phyloP scores from a whole-genome alignment of 2,329 filamentous ascomycete species.

The Diaporthe australafricana region DNA sequence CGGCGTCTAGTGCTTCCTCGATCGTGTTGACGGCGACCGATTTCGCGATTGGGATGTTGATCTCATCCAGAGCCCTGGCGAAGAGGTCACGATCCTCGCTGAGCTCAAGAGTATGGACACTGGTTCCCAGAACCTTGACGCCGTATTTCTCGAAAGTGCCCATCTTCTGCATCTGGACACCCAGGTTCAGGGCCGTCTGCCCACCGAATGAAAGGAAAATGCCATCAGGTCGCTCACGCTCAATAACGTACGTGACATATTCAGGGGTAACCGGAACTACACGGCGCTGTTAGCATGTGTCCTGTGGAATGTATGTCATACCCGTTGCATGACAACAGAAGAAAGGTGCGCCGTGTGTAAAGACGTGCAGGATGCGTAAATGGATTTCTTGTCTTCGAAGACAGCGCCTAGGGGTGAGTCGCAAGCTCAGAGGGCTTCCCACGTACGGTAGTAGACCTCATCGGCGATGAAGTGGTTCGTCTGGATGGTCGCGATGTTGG shows the following conservation, averaged over 20 bases:
- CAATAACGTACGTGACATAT: constrained; percentile 97
- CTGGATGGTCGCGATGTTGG: constrained; percentile 98
- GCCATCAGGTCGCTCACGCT: constrained; percentile 94
- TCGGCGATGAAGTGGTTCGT: constrained; percentile 96
- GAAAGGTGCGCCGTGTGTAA: neutral
- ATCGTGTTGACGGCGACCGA: constrained; percentile 92
- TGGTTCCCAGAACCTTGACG: constrained; percentile 95
- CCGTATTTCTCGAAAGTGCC: constrained; percentile 95
- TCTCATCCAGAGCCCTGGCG: constrained; percentile 94
- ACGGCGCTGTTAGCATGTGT: constrained; percentile 23
- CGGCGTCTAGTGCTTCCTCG: constrained; percentile 91
- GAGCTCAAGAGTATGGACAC: constrained; percentile 91
- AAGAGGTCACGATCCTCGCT: constrained; percentile 97
- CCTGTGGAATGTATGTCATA: neutral
- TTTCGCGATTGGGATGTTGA: constrained; percentile 96
- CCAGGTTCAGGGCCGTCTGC: constrained; percentile 95
- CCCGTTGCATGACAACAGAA: neutral
- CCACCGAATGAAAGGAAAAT: constrained; percentile 98
- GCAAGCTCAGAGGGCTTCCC: neutral
- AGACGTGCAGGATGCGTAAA: neutral
- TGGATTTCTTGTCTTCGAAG: neutral
- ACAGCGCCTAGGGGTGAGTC: neutral
- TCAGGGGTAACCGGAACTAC: constrained; percentile 89
- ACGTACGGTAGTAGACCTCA: constrained; percentile 86
- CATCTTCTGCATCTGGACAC: constrained; percentile 96